Percentiles rank a stretch among this genome's conserved stretches.
phyloP scores from a whole-genome alignment of 345 rosid species.

The Hibiscus trionum region DNA sequence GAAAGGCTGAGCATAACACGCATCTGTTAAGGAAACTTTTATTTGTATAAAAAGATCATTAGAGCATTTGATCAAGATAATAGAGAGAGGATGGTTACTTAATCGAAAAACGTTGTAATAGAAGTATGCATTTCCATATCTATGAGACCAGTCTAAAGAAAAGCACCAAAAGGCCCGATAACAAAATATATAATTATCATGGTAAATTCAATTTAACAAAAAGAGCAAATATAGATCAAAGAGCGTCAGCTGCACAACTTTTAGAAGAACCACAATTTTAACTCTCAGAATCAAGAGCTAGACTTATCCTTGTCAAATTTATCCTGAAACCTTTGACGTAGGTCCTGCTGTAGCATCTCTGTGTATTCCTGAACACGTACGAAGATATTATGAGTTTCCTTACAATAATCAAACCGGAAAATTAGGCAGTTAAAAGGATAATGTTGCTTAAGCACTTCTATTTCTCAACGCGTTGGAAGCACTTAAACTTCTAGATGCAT shows the following conservation, averaged over 20 bases:
- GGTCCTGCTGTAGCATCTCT: slow-evolving; percentile 47
- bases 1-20: too few relatives aligned
- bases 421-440: neutral
- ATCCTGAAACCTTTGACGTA: slow-evolving; percentile 31
- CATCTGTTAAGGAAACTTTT: too few relatives aligned
- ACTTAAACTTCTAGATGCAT: neutral
- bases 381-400: neutral
- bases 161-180: neutral
- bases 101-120: neutral
- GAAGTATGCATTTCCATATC: neutral
- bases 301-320: slow-evolving; percentile 17
- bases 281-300: slow-evolving; percentile 4
- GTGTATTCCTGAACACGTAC: slow-evolving; percentile 52
- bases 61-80: neutral
- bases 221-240: neutral
- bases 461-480: neutral
- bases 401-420: neutral
- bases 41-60: neutral
- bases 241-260: too few relatives aligned
- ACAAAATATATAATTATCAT: neutral
- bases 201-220: neutral
- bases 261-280: slow-evolving; percentile 7
- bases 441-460: neutral
- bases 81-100: neutral
- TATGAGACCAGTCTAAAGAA: neutral